These are phyloP conservation scores for Phytophthora megakarya DNA, from an alignment of 352 stramenopile species.

Conservation along the genomic window DNA sequence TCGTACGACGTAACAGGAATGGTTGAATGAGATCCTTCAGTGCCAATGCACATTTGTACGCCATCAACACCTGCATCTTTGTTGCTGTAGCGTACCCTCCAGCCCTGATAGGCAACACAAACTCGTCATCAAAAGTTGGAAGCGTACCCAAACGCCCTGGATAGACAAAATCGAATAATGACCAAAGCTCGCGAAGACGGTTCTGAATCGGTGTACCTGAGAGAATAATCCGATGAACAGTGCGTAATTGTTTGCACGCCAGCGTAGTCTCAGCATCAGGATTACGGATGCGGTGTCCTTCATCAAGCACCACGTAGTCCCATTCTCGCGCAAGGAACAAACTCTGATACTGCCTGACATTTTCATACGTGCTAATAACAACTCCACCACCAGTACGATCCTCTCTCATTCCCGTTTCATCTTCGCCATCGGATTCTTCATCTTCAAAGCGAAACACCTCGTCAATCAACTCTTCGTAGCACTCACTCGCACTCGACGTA, in stretches of 20 bases:
- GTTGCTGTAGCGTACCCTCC: constrained; percentile 93
- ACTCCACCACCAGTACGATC: constrained; percentile 70
- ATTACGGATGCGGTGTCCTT: constrained; percentile 99
- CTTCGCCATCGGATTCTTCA: constrained; percentile 27
- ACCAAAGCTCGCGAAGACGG: constrained; percentile 97
- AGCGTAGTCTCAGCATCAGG: constrained; percentile 96
- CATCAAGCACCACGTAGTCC: constrained; percentile 98
- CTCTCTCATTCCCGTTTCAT: constrained; percentile 9
- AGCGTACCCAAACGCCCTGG: constrained; percentile 97
- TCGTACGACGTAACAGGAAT: constrained; percentile 95
- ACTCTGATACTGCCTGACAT: constrained; percentile 90
- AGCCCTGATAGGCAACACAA: constrained; percentile 96
- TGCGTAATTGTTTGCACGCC: constrained; percentile 92
- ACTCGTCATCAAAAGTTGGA: constrained; percentile 97
- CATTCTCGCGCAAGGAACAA: constrained; percentile 92
- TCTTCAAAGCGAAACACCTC: constrained; percentile 53
- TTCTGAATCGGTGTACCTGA: constrained; percentile 95
- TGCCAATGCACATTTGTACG: constrained; percentile 96
- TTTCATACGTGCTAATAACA: constrained; percentile 98
- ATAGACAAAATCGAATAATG: constrained; percentile 99
- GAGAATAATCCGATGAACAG: constrained; percentile 92
- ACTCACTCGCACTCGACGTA: constrained; percentile 38
- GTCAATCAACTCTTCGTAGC: constrained; percentile 65
- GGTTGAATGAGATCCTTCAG: constrained; percentile 97
- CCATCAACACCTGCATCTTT: constrained; percentile 95